A percentile compares a stretch with the other conserved stretches of the same genome.
Conservation (phyloP, 176 grass and related monocot genomes). For the Musa beccarii region DNA sequence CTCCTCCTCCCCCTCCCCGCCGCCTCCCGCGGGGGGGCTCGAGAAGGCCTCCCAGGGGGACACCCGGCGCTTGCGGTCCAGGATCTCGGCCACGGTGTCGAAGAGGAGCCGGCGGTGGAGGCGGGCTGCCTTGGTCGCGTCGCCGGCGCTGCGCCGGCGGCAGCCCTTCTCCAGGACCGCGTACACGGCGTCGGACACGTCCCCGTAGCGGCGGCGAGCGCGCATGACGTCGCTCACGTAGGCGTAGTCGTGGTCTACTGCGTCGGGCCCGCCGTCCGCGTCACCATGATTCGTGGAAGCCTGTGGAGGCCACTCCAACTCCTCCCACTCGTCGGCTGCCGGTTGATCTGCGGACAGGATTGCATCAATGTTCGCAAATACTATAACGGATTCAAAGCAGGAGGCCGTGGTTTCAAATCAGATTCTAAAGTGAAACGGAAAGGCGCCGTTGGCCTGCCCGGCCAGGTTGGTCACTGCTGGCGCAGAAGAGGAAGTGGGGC, state of each 20-base stretch:
- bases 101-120: conserved; percentile 48
- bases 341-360: not conserved
- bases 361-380: not conserved
- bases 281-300: not conserved
- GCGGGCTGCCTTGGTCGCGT: conserved; percentile 22
- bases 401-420: not conserved
- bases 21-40: not conserved
- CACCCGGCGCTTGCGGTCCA: conserved; percentile 43
- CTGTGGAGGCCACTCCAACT: conserved; percentile 1
- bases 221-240: conserved; percentile 54
- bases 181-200: conserved; percentile 32
- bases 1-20: not conserved
- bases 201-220: conserved; percentile 8
- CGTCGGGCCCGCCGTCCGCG: conserved; percentile 9
- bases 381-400: not conserved
- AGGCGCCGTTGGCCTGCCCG: not conserved
- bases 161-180: conserved; percentile 22
- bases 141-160: not conserved
- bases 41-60: conserved; percentile 36
- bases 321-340: conserved; percentile 11
- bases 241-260: conserved; percentile 38
- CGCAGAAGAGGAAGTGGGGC: not conserved
- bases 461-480: conserved; percentile 13
- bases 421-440: not conserved
- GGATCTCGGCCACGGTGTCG: conserved; percentile 48